Percentiles rank a stretch among this genome's conserved stretches.
These are phyloP conservation scores for Helicocarpus griseus DNA, from an alignment of 2,329 filamentous ascomycete genomes.

Conservation along the genomic window DNA sequence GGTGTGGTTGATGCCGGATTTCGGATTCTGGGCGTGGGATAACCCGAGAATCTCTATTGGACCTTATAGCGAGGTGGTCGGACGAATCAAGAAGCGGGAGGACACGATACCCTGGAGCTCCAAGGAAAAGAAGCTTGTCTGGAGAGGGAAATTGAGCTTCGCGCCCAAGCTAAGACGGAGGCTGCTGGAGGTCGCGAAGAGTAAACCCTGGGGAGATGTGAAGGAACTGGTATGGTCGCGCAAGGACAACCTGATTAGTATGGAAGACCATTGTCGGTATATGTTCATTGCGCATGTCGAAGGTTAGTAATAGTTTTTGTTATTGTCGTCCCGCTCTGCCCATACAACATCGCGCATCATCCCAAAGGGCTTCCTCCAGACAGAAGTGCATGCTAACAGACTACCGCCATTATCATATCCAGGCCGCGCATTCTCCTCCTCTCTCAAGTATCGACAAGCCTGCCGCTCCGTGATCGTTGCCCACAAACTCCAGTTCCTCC, in stretches of 20 bases:
- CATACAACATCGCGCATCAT: too few species aligned
- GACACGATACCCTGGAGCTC: slow-evolving; percentile 21
- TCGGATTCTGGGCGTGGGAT: slow-evolving; percentile 44
- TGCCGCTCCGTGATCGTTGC: slow-evolving; percentile 40
- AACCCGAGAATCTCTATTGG: slow-evolving; percentile 26
- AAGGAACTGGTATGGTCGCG: slow-evolving; percentile 31
- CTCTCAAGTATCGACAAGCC: slow-evolving; percentile 42
- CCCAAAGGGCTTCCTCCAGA: too few species aligned
- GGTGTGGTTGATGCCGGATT: slow-evolving; percentile 44
- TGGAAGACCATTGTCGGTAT: slow-evolving; percentile 45
- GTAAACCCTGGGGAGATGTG: slow-evolving; percentile 40
- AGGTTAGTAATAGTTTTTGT: slow-evolving; percentile 23
- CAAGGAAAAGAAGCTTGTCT: slow-evolving; percentile 38
- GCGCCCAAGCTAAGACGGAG: slow-evolving; percentile 31
- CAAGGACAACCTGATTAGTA: slow-evolving; percentile 35
- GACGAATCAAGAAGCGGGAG: slow-evolving; percentile 8
- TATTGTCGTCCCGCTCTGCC: too few species aligned
- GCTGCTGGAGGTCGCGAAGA: slow-evolving; percentile 29
- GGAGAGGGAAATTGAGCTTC: slow-evolving; percentile 39
- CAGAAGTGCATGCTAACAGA: too few species aligned
- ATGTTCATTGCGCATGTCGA: slow-evolving; percentile 46
- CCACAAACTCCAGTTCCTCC: slow-evolving; percentile 39
- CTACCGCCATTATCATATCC: too few species aligned
- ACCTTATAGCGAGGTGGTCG: slow-evolving; percentile 27
- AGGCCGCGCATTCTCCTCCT: slow-evolving; percentile 39